Evolutionary conservation across 495 filamentous ascomycete species (phyloP), one percentile per base, ranked within the genome.

Genomic region (Penicillium atrosanguineum): DNA sequence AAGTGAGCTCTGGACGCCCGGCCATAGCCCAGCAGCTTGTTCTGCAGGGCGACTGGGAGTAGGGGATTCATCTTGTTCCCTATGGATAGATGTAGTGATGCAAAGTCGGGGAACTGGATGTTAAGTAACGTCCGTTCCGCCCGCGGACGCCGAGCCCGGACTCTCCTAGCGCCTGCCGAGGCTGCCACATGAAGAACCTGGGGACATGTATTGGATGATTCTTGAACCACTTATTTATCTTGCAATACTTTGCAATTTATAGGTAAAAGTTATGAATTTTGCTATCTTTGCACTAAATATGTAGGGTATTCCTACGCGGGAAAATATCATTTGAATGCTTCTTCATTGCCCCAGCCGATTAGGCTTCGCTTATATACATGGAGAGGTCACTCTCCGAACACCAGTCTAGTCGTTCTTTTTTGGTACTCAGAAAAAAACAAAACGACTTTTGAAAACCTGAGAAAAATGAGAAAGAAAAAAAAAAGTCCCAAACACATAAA

Each of bases 1-100:
- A 84, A 65, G 60, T 84, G 80, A 56, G 80, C 79, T 48, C 69
- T 76, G 48, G 83, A 74, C 57, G 77, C 80, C 66, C 76, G 76
- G 55, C 64, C 52, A 46, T 69, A 73, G 50, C 71, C 70, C 47
- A 71, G 61, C 61, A 76, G 62, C 59, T 74, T 76, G 53, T 70
- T 75, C 65, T 72, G 70, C 51, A 76, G 47, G 44, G 70, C 69
- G 25, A 69, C 69, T 39, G 73, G 69, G 23, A 75, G 48, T 36
- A 69, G 64, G 23, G 69, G 69, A 42, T 60, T 62, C 73, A 75
- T 76, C 41, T n/a, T 68, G 48, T 16, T 9, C 45, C 55, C 56
- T 28, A 40, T 45, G 34, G 45, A 39, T 41, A 52, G 53, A 14
- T 14, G 48, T 46, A 51, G 60, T 47, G 62, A 66, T 56, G 50